These are phyloP conservation scores for Leptographium procerum DNA, from an alignment of 2,329 filamentous ascomycete genomes.

Conservation along the genomic window DNA sequence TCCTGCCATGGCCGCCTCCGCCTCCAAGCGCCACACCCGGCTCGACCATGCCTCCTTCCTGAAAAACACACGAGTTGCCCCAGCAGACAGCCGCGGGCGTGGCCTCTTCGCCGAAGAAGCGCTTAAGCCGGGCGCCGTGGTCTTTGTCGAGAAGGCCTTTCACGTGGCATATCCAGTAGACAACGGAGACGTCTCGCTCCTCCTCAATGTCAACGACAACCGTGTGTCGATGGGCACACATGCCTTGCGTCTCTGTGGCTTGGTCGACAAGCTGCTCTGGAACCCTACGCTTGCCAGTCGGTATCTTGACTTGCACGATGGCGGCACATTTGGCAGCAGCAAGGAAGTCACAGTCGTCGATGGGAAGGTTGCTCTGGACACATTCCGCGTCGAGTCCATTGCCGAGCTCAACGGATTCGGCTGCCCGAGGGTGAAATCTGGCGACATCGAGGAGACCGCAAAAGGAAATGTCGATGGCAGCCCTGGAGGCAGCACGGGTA, in stretches of 20 bases:
- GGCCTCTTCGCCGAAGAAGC: conserved; percentile 29
- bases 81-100: conserved; percentile 23
- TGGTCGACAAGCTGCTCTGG: conserved; percentile 10
- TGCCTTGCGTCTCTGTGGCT: background rate
- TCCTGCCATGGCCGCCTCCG: conserved; percentile 13
- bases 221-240: background rate
- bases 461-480: too few relatives aligned
- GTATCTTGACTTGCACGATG: conserved; percentile 11
- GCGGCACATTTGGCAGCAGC: conserved; percentile 4
- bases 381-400: conserved; percentile 11
- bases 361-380: conserved; percentile 9
- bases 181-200: conserved; percentile 29
- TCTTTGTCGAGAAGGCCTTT: conserved; percentile 31
- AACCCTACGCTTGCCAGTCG: conserved; percentile 9
- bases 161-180: conserved; percentile 28
- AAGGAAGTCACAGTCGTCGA: conserved; percentile 7
- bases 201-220: conserved; percentile 28
- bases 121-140: conserved; percentile 26
- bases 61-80: conserved; percentile 19
- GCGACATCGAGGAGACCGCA: background rate
- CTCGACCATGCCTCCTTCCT: conserved; percentile 25
- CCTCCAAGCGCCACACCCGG: conserved; percentile 10
- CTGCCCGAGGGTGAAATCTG: conserved; percentile 8
- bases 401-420: conserved; percentile 10
- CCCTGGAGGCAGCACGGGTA: conserved; percentile 13